phyloP scores from a whole-genome alignment of 352 stramenopile species.

The Phytophthora constricta region DNA sequence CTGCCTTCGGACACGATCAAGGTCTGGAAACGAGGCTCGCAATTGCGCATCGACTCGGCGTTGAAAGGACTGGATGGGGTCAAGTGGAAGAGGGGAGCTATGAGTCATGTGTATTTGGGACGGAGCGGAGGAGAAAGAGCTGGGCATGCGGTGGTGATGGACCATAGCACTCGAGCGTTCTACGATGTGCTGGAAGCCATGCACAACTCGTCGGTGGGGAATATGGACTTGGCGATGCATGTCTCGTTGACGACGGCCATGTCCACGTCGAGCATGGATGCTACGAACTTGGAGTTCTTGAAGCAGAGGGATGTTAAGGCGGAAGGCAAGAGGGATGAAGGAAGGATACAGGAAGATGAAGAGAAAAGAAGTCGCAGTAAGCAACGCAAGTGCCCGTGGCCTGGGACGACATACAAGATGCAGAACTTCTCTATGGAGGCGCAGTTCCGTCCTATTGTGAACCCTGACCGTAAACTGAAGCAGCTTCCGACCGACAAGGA shows the following conservation, averaged over 20 bases:
- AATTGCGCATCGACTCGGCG: conserved; percentile 72
- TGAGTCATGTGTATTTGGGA: conserved; percentile 78
- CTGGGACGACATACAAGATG: conserved; percentile 79
- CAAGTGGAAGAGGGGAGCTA: conserved; percentile 74
- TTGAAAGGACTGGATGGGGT: conserved; percentile 81
- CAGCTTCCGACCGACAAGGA: conserved; percentile 41
- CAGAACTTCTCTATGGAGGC: conserved; percentile 68
- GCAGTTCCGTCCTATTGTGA: conserved; percentile 61
- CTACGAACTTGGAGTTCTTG: conserved; percentile 59
- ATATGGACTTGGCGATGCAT: conserved; percentile 77
- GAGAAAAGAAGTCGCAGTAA: conserved; percentile 37
- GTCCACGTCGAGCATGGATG: conserved; percentile 65
- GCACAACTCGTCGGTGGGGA: conserved; percentile 58
- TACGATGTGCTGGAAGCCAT: conserved; percentile 75
- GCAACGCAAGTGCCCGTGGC: conserved; percentile 58
- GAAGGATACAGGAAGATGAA: conserved; percentile 31
- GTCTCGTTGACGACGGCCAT: conserved; percentile 77
- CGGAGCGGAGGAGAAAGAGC: conserved; percentile 26
- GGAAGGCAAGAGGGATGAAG: conserved; percentile 35
- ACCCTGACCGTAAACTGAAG: conserved; percentile 55
- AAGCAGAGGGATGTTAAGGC: conserved; percentile 63
- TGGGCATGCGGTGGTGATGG: conserved; percentile 63
- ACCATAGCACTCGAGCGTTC: conserved; percentile 62
- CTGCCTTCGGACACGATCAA: conserved; percentile 78
- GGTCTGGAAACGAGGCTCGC: conserved; percentile 73